Evolutionary conservation across 2,329 filamentous ascomycete species (phyloP), one percentile per base, ranked within the genome.

Genomic region (Apiospora sp.): DNA sequence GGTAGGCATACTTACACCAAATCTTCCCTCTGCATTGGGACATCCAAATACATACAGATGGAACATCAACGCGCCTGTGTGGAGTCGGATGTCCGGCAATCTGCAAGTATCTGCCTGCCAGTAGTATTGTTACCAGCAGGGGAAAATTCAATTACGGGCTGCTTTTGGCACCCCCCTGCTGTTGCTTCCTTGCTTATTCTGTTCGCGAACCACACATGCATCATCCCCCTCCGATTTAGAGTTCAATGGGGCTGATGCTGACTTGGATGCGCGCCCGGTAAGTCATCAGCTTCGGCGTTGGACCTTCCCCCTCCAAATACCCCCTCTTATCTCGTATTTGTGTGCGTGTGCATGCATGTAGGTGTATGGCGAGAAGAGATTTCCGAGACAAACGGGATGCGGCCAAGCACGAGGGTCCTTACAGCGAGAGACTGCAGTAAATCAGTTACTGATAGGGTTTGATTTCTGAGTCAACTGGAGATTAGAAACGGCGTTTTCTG

Each of bases 271-370:
- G 13, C 34, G 19, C 34, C 16, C 30, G 54, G 30, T 37, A 37
- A 61, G 54, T 37, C 54, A 61, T 41, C 30, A 34, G 58, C 34
- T 19, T 41, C 30, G 58, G 58, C 19, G 12, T 64, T n/a, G 34
- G 58, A 1, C 46, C 27, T 30, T 30, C 27, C 19, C 16, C 6
- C n/a, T 14, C 34, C 19, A n/a, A n/a, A n/a, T 22, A 30, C 27
- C 27, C 58, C 12, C 6, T 30, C 54, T n/a, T 64, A 64, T 64
- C 58, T 64, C 58, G 58, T 64, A n/a, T 61, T 64, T 3, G 8
- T n/a, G 19, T n/a, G 10, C 22, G 8, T 37, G 58, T n/a, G 58
- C 41, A 34, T n/a, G 46, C 19, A 22, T 49, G 22, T 16, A 46
- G 44, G 16, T 19, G 54, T 61, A 30, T 61, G 54, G 54, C 22